phyloP scores from a whole-genome alignment of 257 asterid genomes.

The Solanum arcanum region DNA sequence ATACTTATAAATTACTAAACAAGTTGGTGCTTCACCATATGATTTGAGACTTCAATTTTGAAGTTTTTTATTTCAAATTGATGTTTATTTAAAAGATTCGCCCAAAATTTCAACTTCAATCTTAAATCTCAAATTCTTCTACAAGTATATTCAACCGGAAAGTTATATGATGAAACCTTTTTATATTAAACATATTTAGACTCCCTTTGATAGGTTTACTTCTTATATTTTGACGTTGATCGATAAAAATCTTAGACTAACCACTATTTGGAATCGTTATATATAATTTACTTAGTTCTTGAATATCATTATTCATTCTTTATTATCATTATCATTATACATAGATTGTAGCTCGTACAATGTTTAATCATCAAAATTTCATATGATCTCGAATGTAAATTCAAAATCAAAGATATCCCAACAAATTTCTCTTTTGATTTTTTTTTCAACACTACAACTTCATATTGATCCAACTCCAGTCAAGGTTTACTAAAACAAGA shows the following conservation, averaged over 20 bases:
- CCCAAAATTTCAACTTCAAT: not conserved
- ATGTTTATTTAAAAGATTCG: too few species aligned
- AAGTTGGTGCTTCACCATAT: not conserved
- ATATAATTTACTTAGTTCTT: not conserved
- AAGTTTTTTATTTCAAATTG: not conserved
- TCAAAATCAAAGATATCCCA: not conserved
- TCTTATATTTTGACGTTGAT: too few species aligned
- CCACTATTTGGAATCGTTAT: not conserved
- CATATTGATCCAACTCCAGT: not conserved
- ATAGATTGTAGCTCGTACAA: not conserved
- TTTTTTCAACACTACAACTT: not conserved
- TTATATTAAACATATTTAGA: not conserved
- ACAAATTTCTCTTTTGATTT: too few species aligned
- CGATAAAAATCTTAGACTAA: too few species aligned
- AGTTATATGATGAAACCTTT: too few species aligned
- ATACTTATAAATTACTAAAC: not conserved
- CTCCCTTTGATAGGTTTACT: not conserved
- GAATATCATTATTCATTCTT: too few species aligned
- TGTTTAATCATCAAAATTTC: not conserved
- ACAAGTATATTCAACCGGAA: not conserved
- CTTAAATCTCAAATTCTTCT: not conserved
- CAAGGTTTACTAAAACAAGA: not conserved
- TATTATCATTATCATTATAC: too few species aligned
- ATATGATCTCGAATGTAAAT: too few species aligned
- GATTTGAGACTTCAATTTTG: not conserved